Base-by-base conservation (phyloP, 2,329 filamentous ascomycete genomes). In the Conoideocrella luteorostrata region DNA sequence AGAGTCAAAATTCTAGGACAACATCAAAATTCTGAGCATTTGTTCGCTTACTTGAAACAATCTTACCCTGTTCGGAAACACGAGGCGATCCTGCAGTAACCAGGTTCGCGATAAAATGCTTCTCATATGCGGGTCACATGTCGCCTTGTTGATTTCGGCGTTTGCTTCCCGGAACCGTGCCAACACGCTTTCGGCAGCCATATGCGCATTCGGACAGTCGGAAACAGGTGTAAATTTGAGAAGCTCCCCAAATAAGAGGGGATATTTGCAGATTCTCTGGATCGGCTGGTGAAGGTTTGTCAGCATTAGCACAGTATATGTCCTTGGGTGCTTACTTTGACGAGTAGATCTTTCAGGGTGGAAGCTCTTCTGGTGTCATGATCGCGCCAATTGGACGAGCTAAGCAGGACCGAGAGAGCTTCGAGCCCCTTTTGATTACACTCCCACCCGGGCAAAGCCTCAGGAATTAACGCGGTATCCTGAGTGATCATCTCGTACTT, bases 261-360 rank as follows among this genome's bases (percentile, higher is more conserved):
- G 88, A 58, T 97, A 97, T 66, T 86, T 88, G 69, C 88, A 95
- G 18, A 96, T 78, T 44, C 91, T 78, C 64, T 98, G 91, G 17
- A 96, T 90, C 0, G 91, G 93, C 87, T 95, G 43, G 44, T 52
- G 24, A 12, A 17, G 10, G 32, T 24, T 13, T 13, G 33, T 49
- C 29, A 47, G 28, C 17, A 43, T 12, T 18, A n/a, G 10, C 22
- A 7, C 12, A 10, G 11, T 17, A 7, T 7, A 24, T 3, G 12
- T 15, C 22, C 5, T 38, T 18, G 39, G 22, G 39, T 26, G 37
- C 47, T 51, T 54, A 88, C 89, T 78, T 97, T 97, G 52, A 96
- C 89, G 44, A 97, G 73, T 5, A 97, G 72, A 64, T 97, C 93
- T 39, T 82, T 80, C 50, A 96, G 78, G 2, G 86, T 89, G 51